Percentiles rank a stretch among this genome's conserved stretches.
Conservation (phyloP, 2,329 filamentous ascomycete genomes). For the Claviceps sp. region DNA sequence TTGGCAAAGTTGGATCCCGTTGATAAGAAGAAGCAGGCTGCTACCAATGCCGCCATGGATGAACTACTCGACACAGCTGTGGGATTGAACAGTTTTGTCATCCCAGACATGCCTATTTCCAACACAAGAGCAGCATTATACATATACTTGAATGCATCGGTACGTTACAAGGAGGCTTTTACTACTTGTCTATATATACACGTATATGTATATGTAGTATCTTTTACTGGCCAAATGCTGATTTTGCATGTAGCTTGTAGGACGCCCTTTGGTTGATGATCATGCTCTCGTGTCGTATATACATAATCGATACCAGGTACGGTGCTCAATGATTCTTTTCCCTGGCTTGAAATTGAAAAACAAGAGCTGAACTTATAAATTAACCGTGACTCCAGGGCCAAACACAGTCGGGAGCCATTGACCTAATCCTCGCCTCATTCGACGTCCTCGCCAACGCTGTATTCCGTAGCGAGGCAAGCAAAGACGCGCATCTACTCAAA, state of each 20-base stretch:
- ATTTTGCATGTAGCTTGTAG: constrained; percentile 47
- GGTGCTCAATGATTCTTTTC: background rate
- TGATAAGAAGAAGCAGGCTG: constrained; percentile 37
- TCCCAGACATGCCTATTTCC: constrained; percentile 53
- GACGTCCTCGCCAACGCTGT: constrained; percentile 81
- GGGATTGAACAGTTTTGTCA: constrained; percentile 38
- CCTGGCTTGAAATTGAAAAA: background rate
- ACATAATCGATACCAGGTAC: constrained; percentile 69
- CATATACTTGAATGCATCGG: constrained; percentile 69
- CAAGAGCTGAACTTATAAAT: constrained; percentile 5
- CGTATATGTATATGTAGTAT: no score
- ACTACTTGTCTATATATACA: background rate
- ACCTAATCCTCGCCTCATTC: constrained; percentile 79
- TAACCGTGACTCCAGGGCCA: constrained; percentile 44
- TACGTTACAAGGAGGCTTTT: constrained; percentile 27
- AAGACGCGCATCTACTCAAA: constrained; percentile 58
- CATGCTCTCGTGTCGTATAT: constrained; percentile 64
- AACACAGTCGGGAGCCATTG: constrained; percentile 61
- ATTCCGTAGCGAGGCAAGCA: constrained; percentile 46
- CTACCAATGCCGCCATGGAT: constrained; percentile 35
- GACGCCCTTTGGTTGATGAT: constrained; percentile 74
- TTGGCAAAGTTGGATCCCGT: constrained; percentile 41
- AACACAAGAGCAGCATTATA: constrained; percentile 76
- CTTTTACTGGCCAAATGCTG: background rate
- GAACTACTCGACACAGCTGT: constrained; percentile 45